Percentiles rank a stretch among this genome's conserved stretches.
phyloP scores from a whole-genome alignment of 2,329 filamentous ascomycete species.

The Scortechinia acanthostroma region DNA sequence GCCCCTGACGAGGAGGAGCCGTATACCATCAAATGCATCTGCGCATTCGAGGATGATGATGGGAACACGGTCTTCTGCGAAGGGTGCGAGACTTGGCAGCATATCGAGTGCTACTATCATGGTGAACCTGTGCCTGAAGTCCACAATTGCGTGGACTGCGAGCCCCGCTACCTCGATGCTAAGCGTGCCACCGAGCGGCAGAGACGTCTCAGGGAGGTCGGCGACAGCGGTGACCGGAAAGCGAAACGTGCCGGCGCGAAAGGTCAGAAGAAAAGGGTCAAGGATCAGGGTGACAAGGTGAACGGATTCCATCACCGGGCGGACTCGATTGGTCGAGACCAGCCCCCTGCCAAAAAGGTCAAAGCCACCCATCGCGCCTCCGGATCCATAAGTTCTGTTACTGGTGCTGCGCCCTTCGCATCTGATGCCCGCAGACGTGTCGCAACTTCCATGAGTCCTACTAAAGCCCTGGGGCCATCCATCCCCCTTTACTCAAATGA shows the following conservation, averaged over 20 bases:
- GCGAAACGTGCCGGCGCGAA: not conserved
- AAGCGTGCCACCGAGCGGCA: not conserved
- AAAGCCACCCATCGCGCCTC: not conserved
- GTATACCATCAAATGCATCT: conserved; percentile 39
- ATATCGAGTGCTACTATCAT: conserved; percentile 63
- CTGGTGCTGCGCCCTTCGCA: not conserved
- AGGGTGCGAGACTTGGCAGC: conserved; percentile 64
- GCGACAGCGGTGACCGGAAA: conserved; percentile 2
- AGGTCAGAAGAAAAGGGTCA: not conserved
- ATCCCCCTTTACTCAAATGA: not conserved
- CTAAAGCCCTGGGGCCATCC: not conserved
- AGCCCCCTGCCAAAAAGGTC: not conserved
- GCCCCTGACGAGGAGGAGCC: not conserved
- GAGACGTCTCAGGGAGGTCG: conserved; percentile 43
- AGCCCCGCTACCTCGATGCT: conserved; percentile 29
- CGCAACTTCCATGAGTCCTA: not conserved
- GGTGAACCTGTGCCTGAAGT: conserved; percentile 41
- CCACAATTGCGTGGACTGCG: conserved; percentile 57
- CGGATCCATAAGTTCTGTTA: not conserved
- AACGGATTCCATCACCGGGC: not conserved
- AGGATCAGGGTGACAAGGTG: not conserved
- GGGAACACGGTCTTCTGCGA: conserved; percentile 65
- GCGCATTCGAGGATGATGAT: conserved; percentile 59
- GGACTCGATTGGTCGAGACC: not conserved
- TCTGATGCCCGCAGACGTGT: not conserved